Conservation (phyloP, 441 rosid genomes). For the Erodium texanum region DNA sequence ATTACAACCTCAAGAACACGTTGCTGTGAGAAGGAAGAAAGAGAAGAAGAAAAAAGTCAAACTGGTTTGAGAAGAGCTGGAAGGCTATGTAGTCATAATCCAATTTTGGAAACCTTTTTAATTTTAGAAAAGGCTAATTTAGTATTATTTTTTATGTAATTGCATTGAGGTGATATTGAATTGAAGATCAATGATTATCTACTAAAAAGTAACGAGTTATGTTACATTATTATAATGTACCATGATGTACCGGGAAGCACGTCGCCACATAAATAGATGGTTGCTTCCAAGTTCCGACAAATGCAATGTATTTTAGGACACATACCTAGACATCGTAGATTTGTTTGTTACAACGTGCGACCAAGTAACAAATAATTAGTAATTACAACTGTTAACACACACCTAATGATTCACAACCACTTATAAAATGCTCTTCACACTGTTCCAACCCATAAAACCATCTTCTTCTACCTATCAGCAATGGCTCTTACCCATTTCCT, state of each 20-base stretch:
- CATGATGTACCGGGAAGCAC: too few relatives aligned
- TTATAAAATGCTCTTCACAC: not conserved
- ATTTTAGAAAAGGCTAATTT: too few relatives aligned
- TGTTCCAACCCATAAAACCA: not conserved
- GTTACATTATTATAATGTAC: too few relatives aligned
- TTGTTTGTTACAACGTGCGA: not conserved
- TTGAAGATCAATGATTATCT: too few relatives aligned
- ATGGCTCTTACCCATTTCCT: not conserved
- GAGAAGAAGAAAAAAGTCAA: slow-evolving; percentile 16
- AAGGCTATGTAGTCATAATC: too few relatives aligned
- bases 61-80: not conserved
- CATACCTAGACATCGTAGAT: not conserved
- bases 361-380: too few relatives aligned
- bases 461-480: not conserved
- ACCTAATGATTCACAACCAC: not conserved
- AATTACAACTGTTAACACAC: too few relatives aligned
- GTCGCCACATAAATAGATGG: too few relatives aligned
- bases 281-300: not conserved
- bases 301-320: not conserved
- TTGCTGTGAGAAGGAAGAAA: slow-evolving; percentile 21
- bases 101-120: too few relatives aligned
- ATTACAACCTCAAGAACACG: slow-evolving; percentile 30
- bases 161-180: too few relatives aligned
- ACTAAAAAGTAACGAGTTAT: too few relatives aligned
- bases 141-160: too few relatives aligned